Conservation (phyloP, 202 grass and related monocot genomes). For the Digitaria exilis region DNA sequence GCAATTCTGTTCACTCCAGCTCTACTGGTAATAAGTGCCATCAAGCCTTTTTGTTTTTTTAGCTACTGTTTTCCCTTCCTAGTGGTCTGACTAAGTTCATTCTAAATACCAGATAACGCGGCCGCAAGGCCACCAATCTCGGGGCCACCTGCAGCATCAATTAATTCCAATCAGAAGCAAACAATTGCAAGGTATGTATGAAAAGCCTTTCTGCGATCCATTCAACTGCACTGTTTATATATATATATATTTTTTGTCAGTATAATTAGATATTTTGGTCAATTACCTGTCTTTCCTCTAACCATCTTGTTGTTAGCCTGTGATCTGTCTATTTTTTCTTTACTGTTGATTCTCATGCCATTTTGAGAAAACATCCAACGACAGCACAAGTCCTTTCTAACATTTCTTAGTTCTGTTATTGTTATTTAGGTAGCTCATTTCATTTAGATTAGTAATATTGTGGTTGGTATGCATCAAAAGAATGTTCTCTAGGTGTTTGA, state of each 20-base stretch:
- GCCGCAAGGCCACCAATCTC: slow-evolving; percentile 51
- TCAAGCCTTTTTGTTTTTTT: slow-evolving; percentile 22
- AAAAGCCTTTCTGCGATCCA: slow-evolving; percentile 6
- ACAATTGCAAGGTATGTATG: slow-evolving; percentile 55
- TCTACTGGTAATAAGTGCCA: slow-evolving; percentile 58
- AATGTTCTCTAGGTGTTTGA: neutral
- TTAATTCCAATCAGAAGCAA: slow-evolving; percentile 58
- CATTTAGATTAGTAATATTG: neutral
- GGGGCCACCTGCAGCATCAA: slow-evolving; percentile 49
- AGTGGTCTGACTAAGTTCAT: neutral
- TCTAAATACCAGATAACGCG: slow-evolving; percentile 52
- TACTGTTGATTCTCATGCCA: neutral
- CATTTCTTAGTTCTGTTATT: slow-evolving; percentile 1
- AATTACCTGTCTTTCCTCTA: neutral
- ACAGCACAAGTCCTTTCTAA: neutral
- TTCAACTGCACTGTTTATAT: neutral
- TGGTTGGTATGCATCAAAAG: neutral
- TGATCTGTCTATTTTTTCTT: neutral
- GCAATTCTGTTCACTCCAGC: slow-evolving; percentile 55
- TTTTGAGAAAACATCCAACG: neutral
- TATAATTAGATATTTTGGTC: neutral
- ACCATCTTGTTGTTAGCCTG: slow-evolving; percentile 18
- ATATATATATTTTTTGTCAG: neutral
- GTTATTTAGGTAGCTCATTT: slow-evolving; percentile 3
- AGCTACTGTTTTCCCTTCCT: slow-evolving; percentile 19